A percentile compares a stretch with the other conserved stretches of the same genome.
Evolutionary conservation across 345 rosid genomes (phyloP).

Genomic region (Nasturtium officinale): DNA sequence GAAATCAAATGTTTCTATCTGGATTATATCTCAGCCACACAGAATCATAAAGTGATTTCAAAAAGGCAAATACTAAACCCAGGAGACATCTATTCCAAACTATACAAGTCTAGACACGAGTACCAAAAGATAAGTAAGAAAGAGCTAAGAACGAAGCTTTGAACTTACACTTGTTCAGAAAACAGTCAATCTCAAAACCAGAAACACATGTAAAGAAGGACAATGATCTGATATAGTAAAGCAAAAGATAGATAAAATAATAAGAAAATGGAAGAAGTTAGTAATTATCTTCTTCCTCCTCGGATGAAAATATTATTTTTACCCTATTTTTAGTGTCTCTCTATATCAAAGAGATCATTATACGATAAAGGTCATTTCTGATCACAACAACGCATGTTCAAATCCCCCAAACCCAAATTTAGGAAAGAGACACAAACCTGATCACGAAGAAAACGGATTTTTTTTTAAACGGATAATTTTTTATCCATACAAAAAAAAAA

Average conservation of each 20-base stretch:
- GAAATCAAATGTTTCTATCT: background rate
- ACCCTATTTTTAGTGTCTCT: conserved; percentile 18
- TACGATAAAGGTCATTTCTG: conserved; percentile 21
- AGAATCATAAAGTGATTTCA: conserved; percentile 17
- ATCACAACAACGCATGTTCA: conserved; percentile 33
- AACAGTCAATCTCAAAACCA: conserved; percentile 1
- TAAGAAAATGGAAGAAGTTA: background rate
- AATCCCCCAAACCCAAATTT: conserved; percentile 35
- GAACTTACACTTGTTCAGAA: conserved; percentile 9
- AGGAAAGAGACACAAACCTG: conserved; percentile 33
- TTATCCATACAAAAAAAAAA: no score
- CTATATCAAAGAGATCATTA: conserved; percentile 10
- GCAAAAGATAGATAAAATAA: background rate
- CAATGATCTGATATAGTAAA: background rate
- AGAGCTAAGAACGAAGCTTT: conserved; percentile 1
- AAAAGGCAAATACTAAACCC: background rate
- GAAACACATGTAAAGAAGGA: conserved; percentile 2
- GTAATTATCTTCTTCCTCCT: background rate
- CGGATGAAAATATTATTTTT: background rate
- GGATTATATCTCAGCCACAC: conserved; percentile 10
- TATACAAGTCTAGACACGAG: background rate
- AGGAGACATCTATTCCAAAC: conserved; percentile 13
- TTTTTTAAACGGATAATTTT: background rate
- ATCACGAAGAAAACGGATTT: conserved; percentile 25
- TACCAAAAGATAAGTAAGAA: background rate